A percentile compares a stretch with the other conserved stretches of the same genome.
Conservation (phyloP, 2,329 filamentous ascomycete species). For the Aspergillus melleus region DNA sequence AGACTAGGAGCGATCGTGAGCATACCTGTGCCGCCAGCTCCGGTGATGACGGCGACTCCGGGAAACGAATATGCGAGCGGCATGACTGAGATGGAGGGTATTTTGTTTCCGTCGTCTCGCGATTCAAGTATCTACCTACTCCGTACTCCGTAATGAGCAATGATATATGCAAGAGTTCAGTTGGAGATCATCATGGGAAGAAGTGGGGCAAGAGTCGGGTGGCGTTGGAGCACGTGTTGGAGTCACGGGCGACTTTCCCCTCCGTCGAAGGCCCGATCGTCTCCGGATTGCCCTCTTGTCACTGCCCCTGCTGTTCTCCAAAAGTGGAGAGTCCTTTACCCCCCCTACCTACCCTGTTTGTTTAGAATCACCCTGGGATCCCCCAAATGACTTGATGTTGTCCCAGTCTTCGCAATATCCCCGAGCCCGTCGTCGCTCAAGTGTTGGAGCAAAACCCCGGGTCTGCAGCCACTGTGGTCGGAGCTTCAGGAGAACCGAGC, state of each 20-base stretch:
- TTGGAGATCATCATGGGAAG: too few relatives aligned
- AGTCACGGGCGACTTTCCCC: not conserved
- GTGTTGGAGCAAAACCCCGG: slow-evolving; percentile 29
- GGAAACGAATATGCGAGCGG: slow-evolving; percentile 33
- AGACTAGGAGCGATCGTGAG: too few relatives aligned
- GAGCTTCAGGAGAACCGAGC: slow-evolving; percentile 35
- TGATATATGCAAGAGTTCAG: too few relatives aligned
- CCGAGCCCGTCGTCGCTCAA: slow-evolving; percentile 25
- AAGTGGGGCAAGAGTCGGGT: not conserved
- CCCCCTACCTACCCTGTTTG: not conserved
- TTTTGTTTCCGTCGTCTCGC: too few relatives aligned
- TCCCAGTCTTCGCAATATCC: slow-evolving; percentile 30
- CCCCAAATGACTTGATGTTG: slow-evolving; percentile 32
- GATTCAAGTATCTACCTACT: too few relatives aligned
- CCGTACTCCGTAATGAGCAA: too few relatives aligned
- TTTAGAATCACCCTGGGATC: slow-evolving; percentile 5
- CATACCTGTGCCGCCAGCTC: slow-evolving; percentile 50
- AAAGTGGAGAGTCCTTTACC: slow-evolving; percentile 15
- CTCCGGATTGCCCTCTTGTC: not conserved
- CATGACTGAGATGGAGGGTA: slow-evolving; percentile 2
- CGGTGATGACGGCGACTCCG: slow-evolving; percentile 50
- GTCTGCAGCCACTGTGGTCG: slow-evolving; percentile 37
- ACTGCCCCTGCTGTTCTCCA: slow-evolving; percentile 18
- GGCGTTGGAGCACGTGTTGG: not conserved
- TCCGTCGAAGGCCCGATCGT: not conserved